phyloP scores from a whole-genome alignment of 129 eudicot species.

The carrot (Daucus carota) region DH1_v3.0 NC_030384.2:48328001-48328500 shows the following conservation, averaged over 20 bases:
- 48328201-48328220: background rate
- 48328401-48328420: background rate
- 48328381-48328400: background rate
- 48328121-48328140: constrained; percentile 1
- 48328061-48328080: background rate
- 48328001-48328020: background rate
- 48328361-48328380: background rate
- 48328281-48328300: background rate
- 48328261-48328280: background rate
- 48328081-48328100: background rate
- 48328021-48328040: background rate
- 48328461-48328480: background rate
- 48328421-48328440: background rate
- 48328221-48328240: background rate
- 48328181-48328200: background rate
- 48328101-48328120: background rate
- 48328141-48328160: background rate
- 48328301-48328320: background rate
- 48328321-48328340: background rate
- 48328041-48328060: background rate
- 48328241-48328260: background rate
- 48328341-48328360: background rate
- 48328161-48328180: background rate
- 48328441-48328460: background rate
- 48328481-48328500: constrained; percentile 69